Base-by-base conservation (phyloP, 139 green algal species). In the Picochlorum sp. region DNA sequence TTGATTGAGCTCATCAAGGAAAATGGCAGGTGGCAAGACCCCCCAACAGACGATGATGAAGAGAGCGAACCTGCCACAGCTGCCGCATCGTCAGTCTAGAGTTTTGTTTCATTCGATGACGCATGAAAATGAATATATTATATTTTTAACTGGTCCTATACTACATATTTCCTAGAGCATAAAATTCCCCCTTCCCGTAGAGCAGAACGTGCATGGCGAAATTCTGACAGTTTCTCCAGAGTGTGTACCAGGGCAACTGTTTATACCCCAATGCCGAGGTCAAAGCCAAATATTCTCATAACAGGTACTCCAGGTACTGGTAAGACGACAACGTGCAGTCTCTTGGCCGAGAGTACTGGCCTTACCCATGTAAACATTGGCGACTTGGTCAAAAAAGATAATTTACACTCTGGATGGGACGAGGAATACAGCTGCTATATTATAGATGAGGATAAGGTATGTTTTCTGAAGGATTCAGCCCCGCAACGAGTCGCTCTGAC, bases 1-100 rank as follows among this genome's bases (percentile, higher is more conserved):
- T 78, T 99, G 34, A 89, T 99, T 9, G 80, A 97, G 56, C 81
- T 99, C 28, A 98, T 99, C 80, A 98, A 99, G 70, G 77, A 68
- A 49, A 1, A 61, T 51, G 45, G n/a, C n/a, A 28, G 68, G 44
- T 63, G 38, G 50, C 54, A 63, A 50, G 31, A 57, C 47, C 41
- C 34, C 9, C 52, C 62, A 13, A 41, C 38, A 21, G 54, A 60
- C 5, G 52, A 92, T 65, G 82, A 91, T 71, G 81, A 69, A 8
- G 67, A 70, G 50, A 56, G 57, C 41, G 63, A 64, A 34, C 45
- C 50, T 34, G 52, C 69, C 3, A 37, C 24, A 6, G 62, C 62
- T 26, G 56, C 62, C 6, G 60, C 21, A 45, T 24, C 56, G 15
- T 18, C 30, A 21, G 34, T 47, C 16, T 28, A 18, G 21, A 30